phyloP scores from a whole-genome alignment of 352 stramenopile species.

The Phytophthora fragariaefolia region DNA sequence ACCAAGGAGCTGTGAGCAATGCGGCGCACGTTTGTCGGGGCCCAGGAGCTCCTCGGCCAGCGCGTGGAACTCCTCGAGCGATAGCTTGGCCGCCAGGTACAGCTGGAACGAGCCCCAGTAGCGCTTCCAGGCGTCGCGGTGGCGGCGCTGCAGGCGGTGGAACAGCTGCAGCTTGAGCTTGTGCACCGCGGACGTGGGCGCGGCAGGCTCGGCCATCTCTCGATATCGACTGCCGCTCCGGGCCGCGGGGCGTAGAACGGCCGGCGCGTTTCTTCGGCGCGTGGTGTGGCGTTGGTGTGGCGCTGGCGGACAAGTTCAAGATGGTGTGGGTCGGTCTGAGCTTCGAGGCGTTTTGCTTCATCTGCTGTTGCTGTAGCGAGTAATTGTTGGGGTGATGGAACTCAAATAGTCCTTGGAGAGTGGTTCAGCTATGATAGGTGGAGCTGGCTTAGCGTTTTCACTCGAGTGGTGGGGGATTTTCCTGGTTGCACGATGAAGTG shows the following conservation, averaged over 20 bases:
- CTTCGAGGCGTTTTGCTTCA: too few species aligned
- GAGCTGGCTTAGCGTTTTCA: too few species aligned
- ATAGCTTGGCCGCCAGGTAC: conserved; percentile 58
- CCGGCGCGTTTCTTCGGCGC: not conserved
- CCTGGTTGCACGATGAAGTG: too few species aligned
- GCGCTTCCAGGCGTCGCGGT: conserved; percentile 54
- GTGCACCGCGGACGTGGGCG: conserved; percentile 35
- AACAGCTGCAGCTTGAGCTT: conserved; percentile 75
- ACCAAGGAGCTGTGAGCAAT: too few species aligned
- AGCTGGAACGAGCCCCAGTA: conserved; percentile 72
- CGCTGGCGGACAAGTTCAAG: too few species aligned
- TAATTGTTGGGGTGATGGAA: too few species aligned
- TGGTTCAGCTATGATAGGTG: too few species aligned
- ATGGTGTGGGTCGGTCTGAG: too few species aligned
- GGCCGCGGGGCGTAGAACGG: not conserved
- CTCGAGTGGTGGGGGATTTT: too few species aligned
- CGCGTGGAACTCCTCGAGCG: conserved; percentile 64
- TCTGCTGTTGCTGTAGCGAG: too few species aligned
- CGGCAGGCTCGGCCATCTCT: conserved; percentile 18
- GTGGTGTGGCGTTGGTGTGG: too few species aligned
- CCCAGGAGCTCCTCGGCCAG: conserved; percentile 54
- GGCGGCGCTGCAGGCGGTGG: conserved; percentile 57
- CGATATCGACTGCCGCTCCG: conserved; percentile 7
- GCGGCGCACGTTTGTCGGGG: conserved; percentile 47
- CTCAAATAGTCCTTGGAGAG: too few species aligned